Base-by-base conservation (phyloP, 805 yeast genomes). In the Candida piceae region DNA sequence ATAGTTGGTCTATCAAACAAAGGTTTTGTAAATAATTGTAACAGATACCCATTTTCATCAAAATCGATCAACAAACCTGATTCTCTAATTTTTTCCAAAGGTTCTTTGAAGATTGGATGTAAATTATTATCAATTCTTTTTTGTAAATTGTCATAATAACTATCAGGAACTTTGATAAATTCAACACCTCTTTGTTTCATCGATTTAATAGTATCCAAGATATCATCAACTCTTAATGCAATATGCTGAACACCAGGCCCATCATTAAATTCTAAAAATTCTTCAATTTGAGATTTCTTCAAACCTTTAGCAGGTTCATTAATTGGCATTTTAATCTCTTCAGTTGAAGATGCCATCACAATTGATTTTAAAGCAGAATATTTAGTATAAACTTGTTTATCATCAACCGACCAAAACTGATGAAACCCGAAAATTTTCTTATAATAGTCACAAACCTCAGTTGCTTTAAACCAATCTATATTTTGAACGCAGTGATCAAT, bases 161-260 rank as follows among this genome's bases (percentile, higher is more conserved):
- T 45, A 0, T 55, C 58, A 1, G 86, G 78, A 11, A 81, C 79
- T 4, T 59, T 40, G 41, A 85, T 81, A 58, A 87, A 86, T 46
- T 77, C 79, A 11, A 78, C 72, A 4, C 95, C 95, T 34, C 86
- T 65, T n/a, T 55, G 39, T 28, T 62, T 67, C 69, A 87, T 60
- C 10, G 66, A 59, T 2, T 54, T 42, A 11, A 86, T 80, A 0
- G 87, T 67, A 3, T 55, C 53, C 16, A 84, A 47, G 27, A 86
- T 85, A 55, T 83, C 67, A 19, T 64, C 58, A 0, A 90, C 84
- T 34, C 64, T 60, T 17, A 86, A 56, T 0, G 95, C 95, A 50
- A 86, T 64, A 53, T 86, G 95, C 60, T 86, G 95, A 24, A 87
- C 74, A 4, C 95, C 95, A 0, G 94, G 83, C 0, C 95, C 95